Base-by-base conservation (phyloP, 495 filamentous ascomycete genomes). In the Polyplosphaeria fusca region DNA sequence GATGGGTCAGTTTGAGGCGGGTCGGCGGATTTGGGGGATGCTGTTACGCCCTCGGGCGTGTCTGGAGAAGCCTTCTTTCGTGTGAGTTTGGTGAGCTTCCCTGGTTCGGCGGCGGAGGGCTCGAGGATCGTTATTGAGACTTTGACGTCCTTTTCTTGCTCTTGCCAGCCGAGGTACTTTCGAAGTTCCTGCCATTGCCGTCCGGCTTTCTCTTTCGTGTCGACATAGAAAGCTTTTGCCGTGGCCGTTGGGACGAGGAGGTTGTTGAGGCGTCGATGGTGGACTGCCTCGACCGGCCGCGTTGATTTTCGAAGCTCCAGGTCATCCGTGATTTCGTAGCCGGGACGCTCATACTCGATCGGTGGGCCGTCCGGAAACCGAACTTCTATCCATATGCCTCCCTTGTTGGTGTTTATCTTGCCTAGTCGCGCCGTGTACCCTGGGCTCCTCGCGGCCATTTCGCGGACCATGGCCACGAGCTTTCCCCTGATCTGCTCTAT, bases 331-430 rank as follows among this genome's bases (percentile, higher is more conserved):
- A 87, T 73, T 64, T 82, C 79, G 37, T 86, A 66, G 2, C 85
- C 85, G 20, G 75, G 76, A 25, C 78, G 76, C 62, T 79, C 74
- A 64, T 82, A 86, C 49, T 79, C 77, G 40, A 75, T 78, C 14
- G 85, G 81, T 5, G 84, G 77, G 35, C 76, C 73, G 55, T 72
- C 67, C 19, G 85, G 85, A 61, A 82, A 85, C 37, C 76, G 72
- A 39, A 82, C 70, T 40, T 86, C 77, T 9, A 87, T 71, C 83
- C 83, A 87, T 58, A 68, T 74, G 39, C 71, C 72, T 16, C 73
- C 73, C 14, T 78, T 25, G 20, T 73, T 74, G 20, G 81, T 64
- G 4, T 77, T 46, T 12, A 67, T 73, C 19, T 68, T 65, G 12
- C 85, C 85, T 4, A 83, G 66, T 23, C 72, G 58, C 13, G 55